Evolutionary conservation across 2,329 filamentous ascomycete species (phyloP).

Genomic region (Aspergillus niger): DNA sequence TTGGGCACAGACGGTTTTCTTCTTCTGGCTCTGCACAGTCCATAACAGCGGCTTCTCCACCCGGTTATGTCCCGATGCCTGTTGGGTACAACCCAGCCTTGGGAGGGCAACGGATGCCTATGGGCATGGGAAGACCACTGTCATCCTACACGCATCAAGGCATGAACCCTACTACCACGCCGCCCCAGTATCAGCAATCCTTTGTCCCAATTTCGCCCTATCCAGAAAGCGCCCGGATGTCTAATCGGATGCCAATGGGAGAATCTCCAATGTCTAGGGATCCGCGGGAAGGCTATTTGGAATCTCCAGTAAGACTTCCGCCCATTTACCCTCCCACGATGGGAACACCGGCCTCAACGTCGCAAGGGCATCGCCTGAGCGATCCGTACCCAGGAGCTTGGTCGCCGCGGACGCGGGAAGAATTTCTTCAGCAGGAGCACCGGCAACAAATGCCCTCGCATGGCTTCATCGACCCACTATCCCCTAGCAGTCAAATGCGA

Average conservation of each 20-base stretch:
- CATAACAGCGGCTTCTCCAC: conserved; percentile 27
- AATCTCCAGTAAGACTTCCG: conserved; percentile 39
- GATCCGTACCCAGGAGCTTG: conserved; percentile 36
- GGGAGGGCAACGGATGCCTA: conserved; percentile 21
- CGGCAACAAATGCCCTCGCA: conserved; percentile 24
- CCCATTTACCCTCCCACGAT: conserved; percentile 40
- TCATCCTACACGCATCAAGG: conserved; percentile 32
- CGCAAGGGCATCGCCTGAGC: conserved; percentile 36
- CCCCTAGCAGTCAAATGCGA: conserved; percentile 30
- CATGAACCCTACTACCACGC: conserved; percentile 34
- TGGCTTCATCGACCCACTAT: conserved; percentile 29
- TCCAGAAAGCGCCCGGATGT: conserved; percentile 26
- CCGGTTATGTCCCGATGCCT: conserved; percentile 29
- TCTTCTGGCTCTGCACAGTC: conserved; percentile 34
- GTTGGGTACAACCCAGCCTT: conserved; percentile 31
- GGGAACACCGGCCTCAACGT: conserved; percentile 18
- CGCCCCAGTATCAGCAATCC: conserved; percentile 36
- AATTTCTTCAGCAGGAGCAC: conserved; percentile 26
- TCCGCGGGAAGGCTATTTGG: conserved; percentile 32
- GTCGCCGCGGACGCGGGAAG: conserved; percentile 27
- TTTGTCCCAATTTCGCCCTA: conserved; percentile 32
- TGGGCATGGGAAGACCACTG: conserved; percentile 29
- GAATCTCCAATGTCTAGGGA: conserved; percentile 29
- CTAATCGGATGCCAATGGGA: conserved; percentile 28
- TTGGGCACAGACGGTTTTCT: conserved; percentile 36